A percentile compares a stretch with the other conserved stretches of the same genome.
Conservation (phyloP, 176 grass and related monocot species). For the Alopecurus myosuroides region DNA sequence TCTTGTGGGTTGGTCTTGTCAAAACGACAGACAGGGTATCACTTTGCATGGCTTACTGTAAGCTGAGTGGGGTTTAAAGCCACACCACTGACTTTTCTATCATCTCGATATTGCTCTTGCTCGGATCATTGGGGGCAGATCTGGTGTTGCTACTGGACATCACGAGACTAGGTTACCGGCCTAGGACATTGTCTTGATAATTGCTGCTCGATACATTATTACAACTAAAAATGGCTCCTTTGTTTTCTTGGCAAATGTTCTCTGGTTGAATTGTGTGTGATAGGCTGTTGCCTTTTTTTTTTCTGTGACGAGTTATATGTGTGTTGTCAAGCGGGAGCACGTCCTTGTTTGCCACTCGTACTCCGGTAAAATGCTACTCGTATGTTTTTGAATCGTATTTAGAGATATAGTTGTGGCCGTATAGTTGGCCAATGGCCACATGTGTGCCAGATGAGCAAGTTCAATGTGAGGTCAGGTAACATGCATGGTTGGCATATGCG, state of each 20-base stretch:
- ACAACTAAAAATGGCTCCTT: not conserved
- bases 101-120: conserved; percentile 13
- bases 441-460: not conserved
- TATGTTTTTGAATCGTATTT: not conserved
- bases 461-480: not conserved
- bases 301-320: not conserved
- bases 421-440: not conserved
- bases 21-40: not conserved
- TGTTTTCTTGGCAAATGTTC: not conserved
- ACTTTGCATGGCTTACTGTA: not conserved
- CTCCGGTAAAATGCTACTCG: not conserved
- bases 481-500: not conserved
- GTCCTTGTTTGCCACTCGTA: not conserved
- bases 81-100: not conserved
- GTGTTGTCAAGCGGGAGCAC: not conserved
- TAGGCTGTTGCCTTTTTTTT: not conserved
- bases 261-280: not conserved
- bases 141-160: not conserved
- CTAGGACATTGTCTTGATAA: not conserved
- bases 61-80: not conserved
- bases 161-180: not conserved
- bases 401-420: too few species aligned
- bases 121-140: not conserved
- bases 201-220: not conserved
- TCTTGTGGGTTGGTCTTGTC: not conserved